These are phyloP conservation scores for Yamadazyma taylorii DNA, from an alignment of 1,139 yeast species.

Conservation along the genomic window DNA sequence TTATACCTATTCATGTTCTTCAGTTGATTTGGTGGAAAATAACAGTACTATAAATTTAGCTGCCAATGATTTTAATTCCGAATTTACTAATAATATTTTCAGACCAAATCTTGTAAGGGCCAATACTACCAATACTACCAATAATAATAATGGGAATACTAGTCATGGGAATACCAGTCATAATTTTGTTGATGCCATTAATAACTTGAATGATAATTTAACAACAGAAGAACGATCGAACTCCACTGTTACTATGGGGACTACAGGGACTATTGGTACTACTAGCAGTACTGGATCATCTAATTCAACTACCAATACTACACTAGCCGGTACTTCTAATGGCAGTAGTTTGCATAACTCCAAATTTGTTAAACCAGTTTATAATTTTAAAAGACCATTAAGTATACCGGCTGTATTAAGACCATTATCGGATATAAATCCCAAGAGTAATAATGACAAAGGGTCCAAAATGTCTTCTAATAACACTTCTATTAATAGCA, in stretches of 20 bases:
- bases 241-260: conserved; percentile 2
- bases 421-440: conserved; percentile 19
- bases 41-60: background rate
- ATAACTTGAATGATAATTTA: conserved; percentile 25
- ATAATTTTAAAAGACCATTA: conserved; percentile 40
- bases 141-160: conserved; percentile 6
- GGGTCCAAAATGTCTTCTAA: background rate
- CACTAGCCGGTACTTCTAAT: no score
- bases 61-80: background rate
- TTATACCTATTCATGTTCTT: conserved; percentile 15
- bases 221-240: conserved; percentile 22
- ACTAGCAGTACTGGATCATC: conserved; percentile 1
- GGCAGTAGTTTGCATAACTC: conserved; percentile 6
- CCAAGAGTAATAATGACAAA: conserved; percentile 5
- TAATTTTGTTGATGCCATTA: conserved; percentile 22
- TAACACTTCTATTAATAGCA: background rate
- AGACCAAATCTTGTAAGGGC: background rate
- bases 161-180: conserved; percentile 3
- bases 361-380: conserved; percentile 24
- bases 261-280: no score
- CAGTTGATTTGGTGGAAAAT: conserved; percentile 6
- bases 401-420: conserved; percentile 45
- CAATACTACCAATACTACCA: conserved; percentile 2
- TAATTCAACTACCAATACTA: conserved; percentile 15
- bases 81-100: conserved; percentile 4